Evolutionary conservation across 768 basidiomycete genomes (phyloP).

Genomic region (Phanerodontia chrysosporium): DNA sequence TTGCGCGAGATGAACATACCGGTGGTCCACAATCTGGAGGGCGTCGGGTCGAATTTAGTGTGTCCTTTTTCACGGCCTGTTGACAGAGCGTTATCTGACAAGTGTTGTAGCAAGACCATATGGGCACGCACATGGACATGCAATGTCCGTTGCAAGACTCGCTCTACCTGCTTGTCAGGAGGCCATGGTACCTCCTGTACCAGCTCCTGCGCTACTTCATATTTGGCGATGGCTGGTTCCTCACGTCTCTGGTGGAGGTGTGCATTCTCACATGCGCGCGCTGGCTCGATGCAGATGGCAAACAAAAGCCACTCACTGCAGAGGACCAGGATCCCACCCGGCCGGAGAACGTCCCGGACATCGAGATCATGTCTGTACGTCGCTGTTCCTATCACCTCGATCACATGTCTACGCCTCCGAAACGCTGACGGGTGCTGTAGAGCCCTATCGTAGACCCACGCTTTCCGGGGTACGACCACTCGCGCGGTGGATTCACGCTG

Average conservation of each 20-base stretch:
- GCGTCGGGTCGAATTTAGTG: constrained; percentile 3
- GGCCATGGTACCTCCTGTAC: constrained; percentile 1
- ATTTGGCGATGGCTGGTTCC: constrained; percentile 1
- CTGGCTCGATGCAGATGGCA: neutral
- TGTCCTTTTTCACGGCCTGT: neutral
- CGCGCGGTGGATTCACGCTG: neutral
- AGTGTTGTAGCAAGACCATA: constrained; percentile 8
- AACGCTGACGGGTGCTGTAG: neutral
- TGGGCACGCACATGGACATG: neutral
- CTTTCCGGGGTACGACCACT: neutral
- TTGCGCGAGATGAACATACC: neutral
- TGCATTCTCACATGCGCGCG: neutral
- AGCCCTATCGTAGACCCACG: neutral
- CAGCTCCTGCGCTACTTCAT: constrained; percentile 1
- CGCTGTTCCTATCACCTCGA: neutral
- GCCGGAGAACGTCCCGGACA: constrained; percentile 8
- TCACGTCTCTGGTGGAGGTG: neutral
- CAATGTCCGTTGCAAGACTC: neutral
- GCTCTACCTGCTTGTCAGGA: neutral
- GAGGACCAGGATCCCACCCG: neutral
- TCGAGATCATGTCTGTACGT: constrained; percentile 6
- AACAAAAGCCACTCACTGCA: neutral
- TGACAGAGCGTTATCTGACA: too few species aligned
- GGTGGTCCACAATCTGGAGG: constrained; percentile 1
- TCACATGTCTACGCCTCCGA: neutral